A percentile compares a stretch with the other conserved stretches of the same genome.
These are phyloP conservation scores for Rubroboletus satanas DNA, from an alignment of 768 basidiomycete genomes.

Conservation along the genomic window DNA sequence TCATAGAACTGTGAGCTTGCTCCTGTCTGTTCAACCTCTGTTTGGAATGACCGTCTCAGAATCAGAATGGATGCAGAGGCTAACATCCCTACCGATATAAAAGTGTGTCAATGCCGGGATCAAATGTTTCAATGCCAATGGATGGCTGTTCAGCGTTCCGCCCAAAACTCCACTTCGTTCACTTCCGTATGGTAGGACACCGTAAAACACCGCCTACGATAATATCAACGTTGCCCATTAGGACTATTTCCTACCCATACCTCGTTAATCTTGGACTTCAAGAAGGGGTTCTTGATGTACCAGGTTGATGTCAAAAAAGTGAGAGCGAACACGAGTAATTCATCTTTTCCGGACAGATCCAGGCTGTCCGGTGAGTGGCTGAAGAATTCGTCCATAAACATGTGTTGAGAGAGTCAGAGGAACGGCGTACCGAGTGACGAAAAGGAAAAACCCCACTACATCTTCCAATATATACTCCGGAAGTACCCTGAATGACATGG, in stretches of 20 bases:
- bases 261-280: constrained; percentile 95
- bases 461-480: constrained; percentile 96
- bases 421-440: constrained; percentile 66
- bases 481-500: constrained; percentile 77
- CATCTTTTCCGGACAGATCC: constrained; percentile 79
- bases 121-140: constrained; percentile 79
- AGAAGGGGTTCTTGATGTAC: constrained; percentile 98
- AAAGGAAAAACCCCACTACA: constrained; percentile 84
- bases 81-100: constrained; percentile 71
- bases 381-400: constrained; percentile 1
- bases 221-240: constrained; percentile 1
- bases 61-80: background rate
- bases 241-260: constrained; percentile 38
- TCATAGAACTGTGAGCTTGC: constrained; percentile 99
- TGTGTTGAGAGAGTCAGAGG: background rate
- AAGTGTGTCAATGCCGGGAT: constrained; percentile 91
- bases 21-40: constrained; percentile 97
- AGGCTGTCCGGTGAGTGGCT: constrained; percentile 75
- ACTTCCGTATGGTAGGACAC: constrained; percentile 61
- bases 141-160: constrained; percentile 77
- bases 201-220: constrained; percentile 66
- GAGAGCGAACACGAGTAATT: constrained; percentile 80
- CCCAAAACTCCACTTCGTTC: constrained; percentile 74
- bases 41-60: background rate
- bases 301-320: constrained; percentile 92